A percentile compares a stretch with the other conserved stretches of the same genome.
phyloP scores from a whole-genome alignment of 352 stramenopile species.

The Pythium vanterpoolii region DNA sequence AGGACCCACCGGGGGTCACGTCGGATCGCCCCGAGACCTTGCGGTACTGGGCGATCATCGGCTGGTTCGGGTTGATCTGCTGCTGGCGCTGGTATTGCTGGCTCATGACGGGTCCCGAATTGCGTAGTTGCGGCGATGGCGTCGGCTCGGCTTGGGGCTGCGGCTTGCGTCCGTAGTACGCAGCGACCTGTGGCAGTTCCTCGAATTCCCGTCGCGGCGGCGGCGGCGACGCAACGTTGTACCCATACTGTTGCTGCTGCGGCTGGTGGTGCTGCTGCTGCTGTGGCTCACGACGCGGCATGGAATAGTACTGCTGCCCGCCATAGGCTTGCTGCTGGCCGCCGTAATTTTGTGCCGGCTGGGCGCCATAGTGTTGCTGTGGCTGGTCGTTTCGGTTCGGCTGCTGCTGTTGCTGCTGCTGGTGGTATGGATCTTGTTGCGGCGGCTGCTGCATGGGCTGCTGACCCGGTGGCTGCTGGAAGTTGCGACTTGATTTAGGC shows the following conservation, averaged over 20 bases:
- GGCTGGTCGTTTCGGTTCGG: constrained; percentile 13
- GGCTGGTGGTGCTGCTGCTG: constrained; percentile 24
- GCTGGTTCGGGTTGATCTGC: constrained; percentile 13
- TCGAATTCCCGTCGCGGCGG: constrained; percentile 9
- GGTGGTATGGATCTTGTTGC: constrained; percentile 6
- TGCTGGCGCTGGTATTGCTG: constrained; percentile 18
- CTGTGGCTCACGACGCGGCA: no score
- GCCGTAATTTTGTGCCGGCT: constrained; percentile 15
- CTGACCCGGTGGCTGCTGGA: constrained; percentile 6
- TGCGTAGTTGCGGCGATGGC: neutral
- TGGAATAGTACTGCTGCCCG: constrained; percentile 12
- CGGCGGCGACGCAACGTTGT: neutral
- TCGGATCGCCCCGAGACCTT: constrained; percentile 7
- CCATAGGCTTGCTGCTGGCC: constrained; percentile 12
- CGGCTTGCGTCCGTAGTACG: constrained; percentile 22
- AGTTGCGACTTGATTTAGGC: constrained; percentile 15
- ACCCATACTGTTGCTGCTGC: constrained; percentile 20
- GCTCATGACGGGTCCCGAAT: neutral
- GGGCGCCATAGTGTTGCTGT: neutral
- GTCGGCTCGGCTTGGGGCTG: neutral
- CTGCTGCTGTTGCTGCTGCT: constrained; percentile 17
- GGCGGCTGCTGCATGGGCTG: constrained; percentile 22
- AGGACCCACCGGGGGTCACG: constrained; percentile 19
- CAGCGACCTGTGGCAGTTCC: constrained; percentile 18
- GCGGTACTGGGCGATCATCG: constrained; percentile 23